Evolutionary conservation across 148 eudicot species (phyloP).

Genomic region (Polygonum aviculare): DNA sequence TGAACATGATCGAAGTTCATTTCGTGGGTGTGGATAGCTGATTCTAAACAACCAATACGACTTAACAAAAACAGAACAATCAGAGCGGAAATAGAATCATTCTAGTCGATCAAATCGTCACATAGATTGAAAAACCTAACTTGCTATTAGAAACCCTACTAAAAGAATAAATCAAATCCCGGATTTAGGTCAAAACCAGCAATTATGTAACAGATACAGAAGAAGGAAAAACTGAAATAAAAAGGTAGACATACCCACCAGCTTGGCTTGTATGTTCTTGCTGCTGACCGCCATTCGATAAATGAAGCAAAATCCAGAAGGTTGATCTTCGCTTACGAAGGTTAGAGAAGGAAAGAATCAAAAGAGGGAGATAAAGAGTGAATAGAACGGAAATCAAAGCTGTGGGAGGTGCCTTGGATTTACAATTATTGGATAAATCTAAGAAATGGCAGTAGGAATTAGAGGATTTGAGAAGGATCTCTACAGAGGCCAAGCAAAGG

Average conservation of each 20-base stretch:
- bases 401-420: not conserved
- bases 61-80: not conserved
- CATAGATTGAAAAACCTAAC: not conserved
- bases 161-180: not conserved
- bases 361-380: slow-evolving; percentile 1
- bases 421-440: slow-evolving; percentile 1
- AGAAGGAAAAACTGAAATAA: not conserved
- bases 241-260: slow-evolving; percentile 54
- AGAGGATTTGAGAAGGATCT: not conserved
- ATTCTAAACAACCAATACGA: not conserved
- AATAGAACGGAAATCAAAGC: not conserved
- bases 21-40: not conserved
- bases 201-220: not conserved
- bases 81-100: not conserved
- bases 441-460: not conserved
- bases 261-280: slow-evolving; percentile 67
- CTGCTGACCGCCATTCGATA: slow-evolving; percentile 26
- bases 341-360: not conserved
- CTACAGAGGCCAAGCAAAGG: not conserved
- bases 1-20: not conserved
- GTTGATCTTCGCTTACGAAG: not conserved
- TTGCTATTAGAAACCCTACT: not conserved
- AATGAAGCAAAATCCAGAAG: not conserved
- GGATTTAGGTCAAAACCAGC: not conserved
- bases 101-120: not conserved